These are phyloP conservation scores for Phytophthora vignae DNA, from an alignment of 352 stramenopile genomes.

Conservation along the genomic window DNA sequence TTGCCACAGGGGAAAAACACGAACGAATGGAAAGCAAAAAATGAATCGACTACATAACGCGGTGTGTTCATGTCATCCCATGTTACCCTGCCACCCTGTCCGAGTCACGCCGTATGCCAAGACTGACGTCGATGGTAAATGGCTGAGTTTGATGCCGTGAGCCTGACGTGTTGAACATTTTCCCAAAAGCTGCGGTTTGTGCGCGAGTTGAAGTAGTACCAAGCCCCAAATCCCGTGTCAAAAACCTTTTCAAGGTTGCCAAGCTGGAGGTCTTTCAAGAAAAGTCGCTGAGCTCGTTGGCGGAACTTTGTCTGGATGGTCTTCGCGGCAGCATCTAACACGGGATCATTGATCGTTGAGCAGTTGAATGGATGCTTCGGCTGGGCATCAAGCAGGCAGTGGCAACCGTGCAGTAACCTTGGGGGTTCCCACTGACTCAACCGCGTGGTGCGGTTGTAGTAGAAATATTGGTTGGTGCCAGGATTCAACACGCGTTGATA, in stretches of 20 bases:
- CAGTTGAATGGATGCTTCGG: neutral
- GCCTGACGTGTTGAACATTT: conserved; percentile 39
- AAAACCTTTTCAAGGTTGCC: conserved; percentile 55
- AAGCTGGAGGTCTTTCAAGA: conserved; percentile 45
- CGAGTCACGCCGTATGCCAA: neutral
- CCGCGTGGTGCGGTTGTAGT: conserved; percentile 51
- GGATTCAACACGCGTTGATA: conserved; percentile 46
- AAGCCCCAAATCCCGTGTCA: conserved; percentile 47
- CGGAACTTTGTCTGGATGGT: conserved; percentile 54
- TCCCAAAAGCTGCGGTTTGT: conserved; percentile 66
- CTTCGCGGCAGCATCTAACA: conserved; percentile 28
- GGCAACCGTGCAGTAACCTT: conserved; percentile 26
- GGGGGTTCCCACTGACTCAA: conserved; percentile 50
- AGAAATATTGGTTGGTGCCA: conserved; percentile 50
- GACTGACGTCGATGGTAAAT: conserved; percentile 27
- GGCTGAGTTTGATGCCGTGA: conserved; percentile 25
- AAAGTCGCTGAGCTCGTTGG: conserved; percentile 40
- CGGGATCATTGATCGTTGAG: neutral
- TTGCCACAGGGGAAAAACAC: conserved; percentile 37
- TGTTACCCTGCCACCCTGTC: neutral
- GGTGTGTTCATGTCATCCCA: conserved; percentile 6
- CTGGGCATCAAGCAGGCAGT: conserved; percentile 4
- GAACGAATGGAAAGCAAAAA: conserved; percentile 42
- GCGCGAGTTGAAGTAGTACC: conserved; percentile 68
- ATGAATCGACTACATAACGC: conserved; percentile 31